Percentiles rank a stretch among this genome's conserved stretches.
These are phyloP conservation scores for Camelina neglecta DNA, from an alignment of 345 rosid genomes.

Conservation along the genomic window DNA sequence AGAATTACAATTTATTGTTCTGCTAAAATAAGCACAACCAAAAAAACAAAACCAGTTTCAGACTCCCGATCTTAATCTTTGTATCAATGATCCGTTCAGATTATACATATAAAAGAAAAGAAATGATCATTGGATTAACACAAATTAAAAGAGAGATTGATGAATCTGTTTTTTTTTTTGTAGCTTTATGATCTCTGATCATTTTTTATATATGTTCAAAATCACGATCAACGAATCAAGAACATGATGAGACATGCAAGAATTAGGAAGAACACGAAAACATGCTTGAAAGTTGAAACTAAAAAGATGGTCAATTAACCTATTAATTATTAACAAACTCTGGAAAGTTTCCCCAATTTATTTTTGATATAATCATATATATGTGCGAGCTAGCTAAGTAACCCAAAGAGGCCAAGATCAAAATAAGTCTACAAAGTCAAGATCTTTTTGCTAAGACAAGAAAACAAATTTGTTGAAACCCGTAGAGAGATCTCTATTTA, in stretches of 20 bases:
- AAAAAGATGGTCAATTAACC: conserved; percentile 23
- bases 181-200: conserved; percentile 5
- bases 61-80: conserved; percentile 9
- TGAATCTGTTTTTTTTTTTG: too few species aligned
- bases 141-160: background rate
- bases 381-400: background rate
- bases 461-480: conserved; percentile 6
- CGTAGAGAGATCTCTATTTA: background rate
- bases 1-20: background rate
- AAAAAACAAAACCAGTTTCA: background rate
- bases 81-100: conserved; percentile 13
- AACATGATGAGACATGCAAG: conserved; percentile 7
- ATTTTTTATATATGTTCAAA: background rate
- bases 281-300: background rate
- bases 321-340: background rate
- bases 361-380: conserved; percentile 19
- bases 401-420: conserved; percentile 6
- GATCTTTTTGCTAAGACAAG: background rate
- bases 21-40: background rate
- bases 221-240: conserved; percentile 8
- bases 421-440: background rate
- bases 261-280: background rate
- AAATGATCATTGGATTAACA: conserved; percentile 19
- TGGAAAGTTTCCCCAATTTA: background rate
- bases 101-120: conserved; percentile 5